Evolutionary conservation across 2,329 filamentous ascomycete species (phyloP).

Genomic region (Myriosclerotinia scirpicola): DNA sequence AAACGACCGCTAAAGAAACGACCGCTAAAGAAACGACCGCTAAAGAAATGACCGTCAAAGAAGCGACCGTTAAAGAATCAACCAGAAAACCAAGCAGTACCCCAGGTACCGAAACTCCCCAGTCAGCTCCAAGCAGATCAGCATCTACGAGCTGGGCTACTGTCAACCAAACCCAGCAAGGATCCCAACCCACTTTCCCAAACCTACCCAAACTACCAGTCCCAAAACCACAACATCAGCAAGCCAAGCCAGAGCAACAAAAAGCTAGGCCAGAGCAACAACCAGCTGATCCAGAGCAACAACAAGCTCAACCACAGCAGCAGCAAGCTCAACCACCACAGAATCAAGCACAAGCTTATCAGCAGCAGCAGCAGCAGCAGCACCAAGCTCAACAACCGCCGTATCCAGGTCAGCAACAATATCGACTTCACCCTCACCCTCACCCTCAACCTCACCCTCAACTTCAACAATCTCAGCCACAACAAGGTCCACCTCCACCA

Average conservation of each 20-base stretch:
- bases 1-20: too few species aligned
- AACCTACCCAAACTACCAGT: constrained; percentile 14
- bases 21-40: background rate
- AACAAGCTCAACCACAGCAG: background rate
- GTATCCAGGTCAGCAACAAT: background rate
- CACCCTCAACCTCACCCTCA: background rate
- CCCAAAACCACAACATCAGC: constrained; percentile 18
- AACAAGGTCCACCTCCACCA: background rate
- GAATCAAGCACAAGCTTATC: background rate
- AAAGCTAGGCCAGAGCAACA: background rate
- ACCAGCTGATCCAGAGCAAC: background rate
- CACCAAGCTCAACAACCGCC: constrained; percentile 11
- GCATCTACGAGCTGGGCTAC: constrained; percentile 24
- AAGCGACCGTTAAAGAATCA: background rate
- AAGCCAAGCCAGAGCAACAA: constrained; percentile 1
- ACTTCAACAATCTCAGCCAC: background rate
- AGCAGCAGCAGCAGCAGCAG: background rate
- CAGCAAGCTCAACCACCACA: constrained; percentile 3
- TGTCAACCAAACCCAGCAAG: constrained; percentile 23
- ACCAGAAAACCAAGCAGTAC: constrained; percentile 15
- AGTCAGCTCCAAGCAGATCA: constrained; percentile 16
- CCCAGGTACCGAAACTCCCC: constrained; percentile 14
- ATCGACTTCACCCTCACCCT: background rate
- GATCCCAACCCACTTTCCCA: constrained; percentile 14
- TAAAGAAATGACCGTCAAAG: constrained; percentile 4